A percentile compares a stretch with the other conserved stretches of the same genome.
Evolutionary conservation across 352 stramenopile genomes (phyloP).

Genomic region (Phytophthora melonis): DNA sequence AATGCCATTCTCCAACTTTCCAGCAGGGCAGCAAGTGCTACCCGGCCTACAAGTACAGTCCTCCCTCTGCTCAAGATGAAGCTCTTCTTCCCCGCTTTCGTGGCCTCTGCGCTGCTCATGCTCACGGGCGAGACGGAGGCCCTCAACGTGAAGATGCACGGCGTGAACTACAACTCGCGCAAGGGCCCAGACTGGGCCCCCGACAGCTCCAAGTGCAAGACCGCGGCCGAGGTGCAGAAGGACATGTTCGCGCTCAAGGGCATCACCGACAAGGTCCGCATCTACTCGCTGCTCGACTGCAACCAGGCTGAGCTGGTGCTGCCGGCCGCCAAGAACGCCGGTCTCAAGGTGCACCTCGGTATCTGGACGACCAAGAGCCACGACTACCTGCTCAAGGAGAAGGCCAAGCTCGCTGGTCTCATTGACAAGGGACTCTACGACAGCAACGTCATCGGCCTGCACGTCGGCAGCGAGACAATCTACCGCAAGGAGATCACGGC

Average conservation of each 20-base stretch:
- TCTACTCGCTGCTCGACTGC: constrained; percentile 76
- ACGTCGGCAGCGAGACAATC: constrained; percentile 76
- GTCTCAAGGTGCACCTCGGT: constrained; percentile 65
- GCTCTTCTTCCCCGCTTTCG: constrained; percentile 40
- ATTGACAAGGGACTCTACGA: constrained; percentile 56
- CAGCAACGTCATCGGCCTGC: constrained; percentile 56
- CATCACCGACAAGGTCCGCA: constrained; percentile 64
- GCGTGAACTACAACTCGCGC: constrained; percentile 84
- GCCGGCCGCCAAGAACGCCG: constrained; percentile 51
- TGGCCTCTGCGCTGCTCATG: constrained; percentile 30
- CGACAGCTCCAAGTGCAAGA: constrained; percentile 57
- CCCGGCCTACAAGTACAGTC: too few relatives aligned
- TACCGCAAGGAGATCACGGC: constrained; percentile 69
- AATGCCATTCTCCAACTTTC: not conserved
- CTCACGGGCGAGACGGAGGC: constrained; percentile 23
- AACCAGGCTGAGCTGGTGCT: constrained; percentile 57
- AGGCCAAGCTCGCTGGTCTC: constrained; percentile 48
- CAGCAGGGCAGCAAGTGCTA: not conserved
- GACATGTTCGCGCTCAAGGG: constrained; percentile 66
- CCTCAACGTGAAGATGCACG: constrained; percentile 66
- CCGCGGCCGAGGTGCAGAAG: constrained; percentile 44
- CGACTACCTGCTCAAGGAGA: constrained; percentile 57
- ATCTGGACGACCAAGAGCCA: constrained; percentile 64
- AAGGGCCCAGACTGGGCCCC: constrained; percentile 62
- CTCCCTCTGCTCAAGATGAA: constrained; percentile 24